These are phyloP conservation scores for Boletus hoseneyae DNA, from an alignment of 1,284 basidiomycete species.

Conservation along the genomic window DNA sequence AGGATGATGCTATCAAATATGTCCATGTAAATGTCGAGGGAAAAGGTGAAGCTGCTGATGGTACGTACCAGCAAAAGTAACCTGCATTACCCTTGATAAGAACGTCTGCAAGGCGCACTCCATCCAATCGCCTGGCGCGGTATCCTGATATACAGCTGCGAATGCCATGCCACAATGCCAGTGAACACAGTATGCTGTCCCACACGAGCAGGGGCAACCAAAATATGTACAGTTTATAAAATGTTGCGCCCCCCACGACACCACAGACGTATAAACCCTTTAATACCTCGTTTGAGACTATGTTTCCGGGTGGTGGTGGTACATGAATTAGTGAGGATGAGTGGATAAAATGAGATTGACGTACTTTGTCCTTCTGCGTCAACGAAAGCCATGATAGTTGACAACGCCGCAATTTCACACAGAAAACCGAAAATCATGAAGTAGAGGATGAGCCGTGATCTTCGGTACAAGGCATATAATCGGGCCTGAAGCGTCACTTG, in stretches of 20 bases:
- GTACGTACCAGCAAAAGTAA: slow-evolving; percentile 22
- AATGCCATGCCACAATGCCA: slow-evolving; percentile 12
- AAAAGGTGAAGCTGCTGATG: no score
- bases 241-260: not conserved
- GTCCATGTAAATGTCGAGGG: not conserved
- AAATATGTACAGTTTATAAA: slow-evolving; percentile 9
- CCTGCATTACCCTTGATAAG: slow-evolving; percentile 13
- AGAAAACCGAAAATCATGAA: slow-evolving; percentile 12
- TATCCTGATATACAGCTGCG: not conserved
- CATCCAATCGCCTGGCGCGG: not conserved
- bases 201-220: slow-evolving; percentile 19
- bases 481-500: slow-evolving; percentile 17
- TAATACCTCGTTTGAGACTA: no score
- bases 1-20: slow-evolving; percentile 11
- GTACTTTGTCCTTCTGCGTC: slow-evolving; percentile 7
- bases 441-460: slow-evolving; percentile 8
- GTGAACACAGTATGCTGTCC: slow-evolving; percentile 11
- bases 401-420: slow-evolving; percentile 9
- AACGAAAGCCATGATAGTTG: slow-evolving; percentile 3
- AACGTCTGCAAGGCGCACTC: not conserved
- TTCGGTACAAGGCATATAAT: slow-evolving; percentile 17
- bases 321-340: not conserved
- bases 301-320: not conserved
- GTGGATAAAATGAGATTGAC: not conserved
- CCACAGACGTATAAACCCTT: no score